A percentile compares a stretch with the other conserved stretches of the same genome.
Conservation (phyloP, 1,139 yeast species). For the Debaryomyces sp. region DNA sequence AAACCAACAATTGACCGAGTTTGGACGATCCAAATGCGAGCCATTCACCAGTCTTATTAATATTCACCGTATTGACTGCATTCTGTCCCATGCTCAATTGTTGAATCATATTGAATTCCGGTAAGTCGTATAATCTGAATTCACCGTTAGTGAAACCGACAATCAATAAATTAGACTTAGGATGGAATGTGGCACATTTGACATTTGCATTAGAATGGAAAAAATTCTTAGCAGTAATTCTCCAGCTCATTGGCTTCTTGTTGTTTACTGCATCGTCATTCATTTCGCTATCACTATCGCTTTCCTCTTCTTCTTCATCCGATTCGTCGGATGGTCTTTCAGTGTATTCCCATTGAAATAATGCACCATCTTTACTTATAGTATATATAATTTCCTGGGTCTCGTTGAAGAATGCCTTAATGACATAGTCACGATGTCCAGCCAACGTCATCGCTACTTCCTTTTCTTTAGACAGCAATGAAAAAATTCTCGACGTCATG, state of each 20-base stretch:
- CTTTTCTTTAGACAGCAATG: constrained; percentile 72
- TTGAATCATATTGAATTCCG: constrained; percentile 73
- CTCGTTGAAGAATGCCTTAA: constrained; percentile 82
- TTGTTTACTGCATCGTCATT: constrained; percentile 29
- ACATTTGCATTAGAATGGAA: constrained; percentile 74
- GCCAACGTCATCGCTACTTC: constrained; percentile 84
- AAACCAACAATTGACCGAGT: constrained; percentile 90
- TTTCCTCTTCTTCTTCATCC: constrained; percentile 42
- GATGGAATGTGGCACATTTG: constrained; percentile 82
- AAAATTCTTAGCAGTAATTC: constrained; percentile 77
- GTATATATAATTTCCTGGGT: constrained; percentile 90
- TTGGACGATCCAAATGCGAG: constrained; percentile 90
- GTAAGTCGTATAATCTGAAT: constrained; percentile 86
- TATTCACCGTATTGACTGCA: constrained; percentile 77
- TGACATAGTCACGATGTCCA: constrained; percentile 90
- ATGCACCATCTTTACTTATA: constrained; percentile 91
- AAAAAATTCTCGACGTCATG: constrained; percentile 85
- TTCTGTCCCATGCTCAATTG: constrained; percentile 92
- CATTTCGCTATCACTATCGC: constrained; percentile 10
- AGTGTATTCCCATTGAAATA: constrained; percentile 87
- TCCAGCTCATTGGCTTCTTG: constrained; percentile 60
- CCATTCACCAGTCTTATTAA: constrained; percentile 94
- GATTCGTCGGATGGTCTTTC: constrained; percentile 48
- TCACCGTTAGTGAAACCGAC: constrained; percentile 95
- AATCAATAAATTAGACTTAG: constrained; percentile 67